Evolutionary conservation across 2,329 filamentous ascomycete species (phyloP).

Genomic region (Ramularia endophylla): DNA sequence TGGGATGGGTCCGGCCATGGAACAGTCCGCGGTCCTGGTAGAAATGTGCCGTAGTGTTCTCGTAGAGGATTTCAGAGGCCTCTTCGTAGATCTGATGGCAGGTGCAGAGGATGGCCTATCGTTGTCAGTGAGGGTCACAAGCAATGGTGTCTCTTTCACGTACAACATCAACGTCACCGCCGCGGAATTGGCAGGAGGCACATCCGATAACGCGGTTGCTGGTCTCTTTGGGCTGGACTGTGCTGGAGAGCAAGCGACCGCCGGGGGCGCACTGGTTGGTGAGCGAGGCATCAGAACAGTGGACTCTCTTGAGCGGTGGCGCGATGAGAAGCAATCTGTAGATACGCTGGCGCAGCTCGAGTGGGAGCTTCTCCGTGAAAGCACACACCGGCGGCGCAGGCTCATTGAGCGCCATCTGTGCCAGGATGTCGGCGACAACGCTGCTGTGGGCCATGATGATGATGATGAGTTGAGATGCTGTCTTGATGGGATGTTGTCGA

Average conservation of each 20-base stretch:
- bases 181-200: not conserved
- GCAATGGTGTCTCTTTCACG: no score
- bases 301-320: not conserved
- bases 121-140: no score
- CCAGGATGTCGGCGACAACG: no score
- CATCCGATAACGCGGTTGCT: not conserved
- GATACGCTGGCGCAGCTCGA: not conserved
- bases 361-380: not conserved
- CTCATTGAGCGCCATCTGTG: no score
- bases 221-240: not conserved
- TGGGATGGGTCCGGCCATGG: not conserved
- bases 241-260: not conserved
- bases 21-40: not conserved
- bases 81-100: not conserved
- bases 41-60: not conserved
- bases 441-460: no score
- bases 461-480: no score
- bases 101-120: not conserved
- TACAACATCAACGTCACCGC: not conserved
- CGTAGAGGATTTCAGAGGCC: not conserved
- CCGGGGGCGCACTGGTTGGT: not conserved
- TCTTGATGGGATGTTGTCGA: no score
- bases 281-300: not conserved
- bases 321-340: not conserved
- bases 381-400: no score